Evolutionary conservation across 1,139 yeast genomes (phyloP).

Genomic region (Saccharomyces hybrid): DNA sequence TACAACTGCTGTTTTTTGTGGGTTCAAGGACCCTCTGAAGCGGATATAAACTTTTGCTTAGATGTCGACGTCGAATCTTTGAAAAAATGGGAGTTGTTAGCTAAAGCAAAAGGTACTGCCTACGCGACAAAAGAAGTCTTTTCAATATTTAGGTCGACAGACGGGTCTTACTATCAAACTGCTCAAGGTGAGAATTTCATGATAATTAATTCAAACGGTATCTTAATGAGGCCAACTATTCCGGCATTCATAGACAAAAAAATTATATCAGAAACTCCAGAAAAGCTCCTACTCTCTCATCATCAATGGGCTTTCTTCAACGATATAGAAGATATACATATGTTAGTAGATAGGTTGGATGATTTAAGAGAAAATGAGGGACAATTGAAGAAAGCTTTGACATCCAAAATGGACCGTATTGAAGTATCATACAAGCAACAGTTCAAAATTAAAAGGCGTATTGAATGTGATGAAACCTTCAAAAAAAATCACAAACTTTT

Average conservation of each 20-base stretch:
- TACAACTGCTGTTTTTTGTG: background rate
- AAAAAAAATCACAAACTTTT: background rate
- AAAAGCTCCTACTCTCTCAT: background rate
- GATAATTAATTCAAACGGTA: background rate
- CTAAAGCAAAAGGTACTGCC: background rate
- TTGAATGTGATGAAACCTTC: background rate
- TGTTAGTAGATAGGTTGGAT: background rate
- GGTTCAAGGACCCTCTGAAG: constrained; percentile 5
- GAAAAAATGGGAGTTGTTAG: background rate
- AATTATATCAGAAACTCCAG: background rate
- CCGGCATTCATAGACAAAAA: background rate
- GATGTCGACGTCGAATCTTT: background rate
- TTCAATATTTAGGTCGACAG: background rate
- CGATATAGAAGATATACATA: background rate
- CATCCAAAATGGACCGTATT: background rate
- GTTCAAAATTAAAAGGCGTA: background rate
- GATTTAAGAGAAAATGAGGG: background rate
- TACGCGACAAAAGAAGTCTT: background rate
- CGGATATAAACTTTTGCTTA: background rate
- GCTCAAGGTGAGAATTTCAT: background rate
- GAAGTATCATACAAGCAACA: background rate
- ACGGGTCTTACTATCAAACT: background rate
- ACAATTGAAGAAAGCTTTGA: background rate
- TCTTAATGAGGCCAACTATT: background rate
- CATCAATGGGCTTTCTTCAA: background rate